These are phyloP conservation scores for Phaffomyces opuntiae DNA, from an alignment of 805 yeast species.

Conservation along the genomic window DNA sequence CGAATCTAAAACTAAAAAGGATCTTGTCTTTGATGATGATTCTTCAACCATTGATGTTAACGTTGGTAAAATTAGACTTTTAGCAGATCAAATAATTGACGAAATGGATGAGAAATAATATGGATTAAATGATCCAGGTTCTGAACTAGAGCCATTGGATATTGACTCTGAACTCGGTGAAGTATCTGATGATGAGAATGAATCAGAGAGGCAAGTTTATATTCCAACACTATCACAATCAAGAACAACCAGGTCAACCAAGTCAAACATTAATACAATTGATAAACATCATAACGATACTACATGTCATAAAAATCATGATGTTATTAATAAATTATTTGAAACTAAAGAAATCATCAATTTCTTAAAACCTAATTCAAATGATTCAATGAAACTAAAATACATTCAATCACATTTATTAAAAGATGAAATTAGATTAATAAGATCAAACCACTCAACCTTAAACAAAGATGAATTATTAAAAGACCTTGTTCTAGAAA, in stretches of 20 bases:
- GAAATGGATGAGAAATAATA: conserved; percentile 25
- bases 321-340: conserved; percentile 15
- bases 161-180: conserved; percentile 5
- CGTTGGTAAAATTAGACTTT: background rate
- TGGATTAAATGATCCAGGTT: conserved; percentile 26
- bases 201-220: conserved; percentile 8
- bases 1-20: background rate
- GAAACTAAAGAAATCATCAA: conserved; percentile 19
- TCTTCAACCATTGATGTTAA: background rate
- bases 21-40: background rate
- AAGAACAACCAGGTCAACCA: background rate
- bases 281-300: no score
- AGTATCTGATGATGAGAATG: conserved; percentile 21
- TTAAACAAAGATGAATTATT: conserved; percentile 25
- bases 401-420: conserved; percentile 16
- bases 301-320: no score
- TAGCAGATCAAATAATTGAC: conserved; percentile 10
- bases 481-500: conserved; percentile 22
- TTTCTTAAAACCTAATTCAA: conserved; percentile 23
- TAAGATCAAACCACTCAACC: conserved; percentile 28
- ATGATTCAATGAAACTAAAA: conserved; percentile 12
- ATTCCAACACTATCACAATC: background rate
- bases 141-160: background rate
- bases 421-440: conserved; percentile 22
- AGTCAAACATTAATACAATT: background rate